Percentiles rank a stretch among this genome's conserved stretches.
phyloP scores from a whole-genome alignment of 2,329 filamentous ascomycete species.

The Penicillium sumatraense region DNA sequence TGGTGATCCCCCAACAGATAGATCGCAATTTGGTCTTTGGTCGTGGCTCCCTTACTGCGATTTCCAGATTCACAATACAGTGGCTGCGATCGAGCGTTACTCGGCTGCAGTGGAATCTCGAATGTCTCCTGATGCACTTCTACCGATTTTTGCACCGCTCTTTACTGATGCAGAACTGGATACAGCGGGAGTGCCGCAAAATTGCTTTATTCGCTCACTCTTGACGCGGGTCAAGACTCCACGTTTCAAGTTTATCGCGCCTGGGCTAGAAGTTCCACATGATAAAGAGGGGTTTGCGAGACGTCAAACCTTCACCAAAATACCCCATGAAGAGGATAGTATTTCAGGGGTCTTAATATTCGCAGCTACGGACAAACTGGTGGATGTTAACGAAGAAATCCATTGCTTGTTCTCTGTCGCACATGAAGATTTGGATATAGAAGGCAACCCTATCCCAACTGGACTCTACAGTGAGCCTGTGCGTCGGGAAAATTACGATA shows the following conservation, averaged over 20 bases:
- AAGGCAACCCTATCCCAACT: background rate
- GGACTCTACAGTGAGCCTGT: background rate
- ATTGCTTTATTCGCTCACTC: slow-evolving; percentile 23
- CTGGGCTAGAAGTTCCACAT: slow-evolving; percentile 21
- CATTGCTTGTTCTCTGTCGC: too few species aligned
- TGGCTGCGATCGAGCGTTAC: background rate
- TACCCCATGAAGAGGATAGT: too few species aligned
- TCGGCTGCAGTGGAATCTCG: too few species aligned
- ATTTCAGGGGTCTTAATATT: too few species aligned
- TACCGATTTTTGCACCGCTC: background rate
- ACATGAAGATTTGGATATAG: background rate
- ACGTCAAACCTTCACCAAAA: too few species aligned
- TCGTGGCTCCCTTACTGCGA: slow-evolving; percentile 19
- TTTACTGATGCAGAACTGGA: too few species aligned
- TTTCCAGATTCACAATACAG: slow-evolving; percentile 2
- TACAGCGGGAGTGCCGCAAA: background rate
- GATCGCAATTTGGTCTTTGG: slow-evolving; percentile 12
- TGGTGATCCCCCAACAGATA: background rate
- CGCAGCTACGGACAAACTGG: too few species aligned
- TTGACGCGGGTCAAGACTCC: slow-evolving; percentile 25
- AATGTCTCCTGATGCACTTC: too few species aligned
- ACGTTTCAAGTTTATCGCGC: slow-evolving; percentile 18
- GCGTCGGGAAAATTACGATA: background rate
- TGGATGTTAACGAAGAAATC: too few species aligned
- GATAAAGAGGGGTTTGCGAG: slow-evolving; percentile 20